Conservation (phyloP, 2,329 filamentous ascomycete genomes). For the Colletotrichum godetiae region DNA sequence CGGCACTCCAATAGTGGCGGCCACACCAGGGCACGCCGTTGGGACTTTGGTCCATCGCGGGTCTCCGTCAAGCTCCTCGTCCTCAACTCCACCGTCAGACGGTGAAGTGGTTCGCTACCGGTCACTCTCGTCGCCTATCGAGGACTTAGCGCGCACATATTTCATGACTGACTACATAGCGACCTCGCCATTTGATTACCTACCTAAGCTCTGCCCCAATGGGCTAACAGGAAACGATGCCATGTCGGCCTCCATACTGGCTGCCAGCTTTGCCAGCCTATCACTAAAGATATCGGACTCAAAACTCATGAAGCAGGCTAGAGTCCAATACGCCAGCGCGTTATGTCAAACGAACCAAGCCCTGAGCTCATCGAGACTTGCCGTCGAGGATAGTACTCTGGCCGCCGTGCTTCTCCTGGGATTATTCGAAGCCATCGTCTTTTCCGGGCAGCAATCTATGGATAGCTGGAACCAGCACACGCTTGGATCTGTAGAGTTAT, state of each 20-base stretch:
- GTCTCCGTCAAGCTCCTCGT: background rate
- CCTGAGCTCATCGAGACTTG: constrained; percentile 35
- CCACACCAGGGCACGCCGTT: background rate
- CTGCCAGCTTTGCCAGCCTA: constrained; percentile 40
- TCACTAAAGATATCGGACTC: constrained; percentile 33
- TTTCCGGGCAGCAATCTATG: constrained; percentile 38
- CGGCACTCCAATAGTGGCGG: background rate
- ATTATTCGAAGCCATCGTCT: constrained; percentile 43
- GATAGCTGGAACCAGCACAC: constrained; percentile 43
- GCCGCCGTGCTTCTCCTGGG: constrained; percentile 43
- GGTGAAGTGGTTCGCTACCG: constrained; percentile 19
- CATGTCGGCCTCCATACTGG: constrained; percentile 39
- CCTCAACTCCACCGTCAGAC: background rate
- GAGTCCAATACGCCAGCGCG: constrained; percentile 38
- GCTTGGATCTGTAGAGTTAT: constrained; percentile 40
- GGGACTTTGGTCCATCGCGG: background rate
- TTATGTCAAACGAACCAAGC: constrained; percentile 25
- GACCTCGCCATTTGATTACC: constrained; percentile 41
- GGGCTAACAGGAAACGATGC: constrained; percentile 30
- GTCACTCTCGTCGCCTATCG: constrained; percentile 13
- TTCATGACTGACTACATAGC: constrained; percentile 42
- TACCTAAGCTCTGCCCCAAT: constrained; percentile 36
- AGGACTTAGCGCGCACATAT: constrained; percentile 37
- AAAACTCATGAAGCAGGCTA: constrained; percentile 35
- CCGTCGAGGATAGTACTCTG: constrained; percentile 40